phyloP scores from a whole-genome alignment of 202 grass and related monocot species.

The Schoenoplectus triqueter region DNA sequence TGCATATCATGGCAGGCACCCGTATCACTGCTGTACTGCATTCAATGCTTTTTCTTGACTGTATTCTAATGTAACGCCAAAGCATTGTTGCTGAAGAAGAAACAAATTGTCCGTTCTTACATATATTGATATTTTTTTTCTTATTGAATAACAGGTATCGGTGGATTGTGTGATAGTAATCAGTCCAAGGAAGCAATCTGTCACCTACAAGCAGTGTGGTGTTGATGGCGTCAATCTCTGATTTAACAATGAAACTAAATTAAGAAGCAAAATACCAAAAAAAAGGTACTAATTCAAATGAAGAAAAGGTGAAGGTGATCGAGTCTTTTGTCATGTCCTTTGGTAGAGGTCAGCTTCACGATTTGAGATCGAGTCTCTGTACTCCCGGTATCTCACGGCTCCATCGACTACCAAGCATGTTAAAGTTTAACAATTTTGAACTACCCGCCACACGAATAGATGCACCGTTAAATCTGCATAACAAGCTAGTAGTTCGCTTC shows the following conservation, averaged over 20 bases:
- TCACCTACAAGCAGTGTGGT: slow-evolving; percentile 97
- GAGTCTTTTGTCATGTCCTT: not conserved
- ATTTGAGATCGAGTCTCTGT: not conserved
- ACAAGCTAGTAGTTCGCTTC: slow-evolving; percentile 11
- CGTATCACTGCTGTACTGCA: not conserved
- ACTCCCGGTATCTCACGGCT: not conserved
- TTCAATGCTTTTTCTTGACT: not conserved
- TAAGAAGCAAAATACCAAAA: slow-evolving; percentile 26
- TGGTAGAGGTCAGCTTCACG: not conserved
- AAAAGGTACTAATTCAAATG: slow-evolving; percentile 1
- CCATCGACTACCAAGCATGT: not conserved
- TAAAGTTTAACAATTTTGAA: not conserved
- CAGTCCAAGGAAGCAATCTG: slow-evolving; percentile 85
- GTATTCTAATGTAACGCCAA: not conserved
- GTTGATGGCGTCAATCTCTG: slow-evolving; percentile 93
- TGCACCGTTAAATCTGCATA: not conserved
- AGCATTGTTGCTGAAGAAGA: not conserved
- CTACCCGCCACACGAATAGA: not conserved
- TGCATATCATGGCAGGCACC: not conserved
- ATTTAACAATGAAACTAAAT: slow-evolving; percentile 32
- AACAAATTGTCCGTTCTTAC: not conserved
- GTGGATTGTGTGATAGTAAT: slow-evolving; percentile 95
- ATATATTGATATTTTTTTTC: not conserved
- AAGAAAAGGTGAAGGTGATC: not conserved
- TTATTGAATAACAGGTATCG: slow-evolving; percentile 61